phyloP scores from a whole-genome alignment of 2,329 filamentous ascomycete species.

The Ophiostoma perfectum region DNA sequence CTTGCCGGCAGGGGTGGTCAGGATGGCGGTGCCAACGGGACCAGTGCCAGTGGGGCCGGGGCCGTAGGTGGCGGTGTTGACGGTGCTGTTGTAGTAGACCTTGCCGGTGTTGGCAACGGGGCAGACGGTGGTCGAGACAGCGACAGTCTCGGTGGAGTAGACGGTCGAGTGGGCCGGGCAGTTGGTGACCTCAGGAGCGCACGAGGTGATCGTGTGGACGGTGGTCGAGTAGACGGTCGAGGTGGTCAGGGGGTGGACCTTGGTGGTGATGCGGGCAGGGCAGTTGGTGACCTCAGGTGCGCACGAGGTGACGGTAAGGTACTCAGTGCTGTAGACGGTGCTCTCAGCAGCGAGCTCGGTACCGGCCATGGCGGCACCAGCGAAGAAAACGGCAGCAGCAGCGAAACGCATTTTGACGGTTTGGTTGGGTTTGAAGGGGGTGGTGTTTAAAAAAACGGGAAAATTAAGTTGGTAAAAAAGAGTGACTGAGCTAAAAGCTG shows the following conservation, averaged over 20 bases:
- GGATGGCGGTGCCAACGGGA: constrained; percentile 31
- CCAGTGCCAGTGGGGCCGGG: constrained; percentile 10
- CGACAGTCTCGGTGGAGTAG: constrained; percentile 37
- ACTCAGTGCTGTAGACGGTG: constrained; percentile 54
- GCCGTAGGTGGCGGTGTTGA: constrained; percentile 1
- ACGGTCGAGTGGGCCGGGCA: constrained; percentile 44
- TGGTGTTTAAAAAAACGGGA: constrained; percentile 15
- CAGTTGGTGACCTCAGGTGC: constrained; percentile 50
- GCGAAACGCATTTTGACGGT: constrained; percentile 59
- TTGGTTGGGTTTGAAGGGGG: constrained; percentile 22
- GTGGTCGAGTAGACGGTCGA: constrained; percentile 52
- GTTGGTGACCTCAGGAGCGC: constrained; percentile 55
- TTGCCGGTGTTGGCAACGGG: constrained; percentile 29
- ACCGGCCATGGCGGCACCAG: constrained; percentile 39
- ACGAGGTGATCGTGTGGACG: constrained; percentile 57
- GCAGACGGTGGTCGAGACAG: constrained; percentile 44
- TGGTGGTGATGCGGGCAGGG: constrained; percentile 34
- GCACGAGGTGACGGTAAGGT: constrained; percentile 58
- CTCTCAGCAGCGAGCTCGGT: constrained; percentile 29
- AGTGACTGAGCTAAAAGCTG: constrained; percentile 29
- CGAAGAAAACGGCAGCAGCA: constrained; percentile 43
- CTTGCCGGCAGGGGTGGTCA: constrained; percentile 33
- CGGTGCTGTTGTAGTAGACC: constrained; percentile 26
- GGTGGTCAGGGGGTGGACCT: constrained; percentile 34
- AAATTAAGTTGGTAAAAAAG: constrained; percentile 24